Percentiles rank a stretch among this genome's conserved stretches.
phyloP scores from a whole-genome alignment of 805 yeast genomes.

The Wickerhamiella lipophila region DNA sequence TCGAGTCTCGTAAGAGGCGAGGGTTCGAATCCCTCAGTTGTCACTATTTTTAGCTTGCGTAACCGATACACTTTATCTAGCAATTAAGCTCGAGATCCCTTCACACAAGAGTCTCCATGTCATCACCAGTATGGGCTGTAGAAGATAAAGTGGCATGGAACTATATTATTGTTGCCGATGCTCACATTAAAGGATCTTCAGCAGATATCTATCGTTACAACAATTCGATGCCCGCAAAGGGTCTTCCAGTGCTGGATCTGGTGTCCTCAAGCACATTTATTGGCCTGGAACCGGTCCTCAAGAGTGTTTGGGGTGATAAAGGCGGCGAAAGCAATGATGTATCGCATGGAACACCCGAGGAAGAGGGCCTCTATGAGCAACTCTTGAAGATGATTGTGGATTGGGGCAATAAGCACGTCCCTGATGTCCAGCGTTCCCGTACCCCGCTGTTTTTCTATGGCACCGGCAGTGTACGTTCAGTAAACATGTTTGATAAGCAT shows the following conservation, averaged over 20 bases:
- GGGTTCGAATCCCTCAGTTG: slow-evolving; percentile 80
- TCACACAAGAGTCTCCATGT: background rate
- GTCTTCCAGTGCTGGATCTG: slow-evolving; percentile 16
- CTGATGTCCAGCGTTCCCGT: slow-evolving; percentile 44
- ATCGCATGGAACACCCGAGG: slow-evolving; percentile 22
- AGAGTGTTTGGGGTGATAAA: slow-evolving; percentile 29
- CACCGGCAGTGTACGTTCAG: slow-evolving; percentile 54
- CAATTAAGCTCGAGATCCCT: background rate
- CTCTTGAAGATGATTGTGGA: slow-evolving; percentile 30
- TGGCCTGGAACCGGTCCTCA: slow-evolving; percentile 41
- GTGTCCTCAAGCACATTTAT: slow-evolving; percentile 38
- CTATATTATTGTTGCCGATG: slow-evolving; percentile 80
- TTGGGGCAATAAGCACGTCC: slow-evolving; percentile 40
- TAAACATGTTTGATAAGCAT: slow-evolving; percentile 38
- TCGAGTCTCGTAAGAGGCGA: slow-evolving; percentile 66
- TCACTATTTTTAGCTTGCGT: slow-evolving; percentile 34
- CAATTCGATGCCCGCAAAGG: slow-evolving; percentile 10
- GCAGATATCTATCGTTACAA: slow-evolving; percentile 54
- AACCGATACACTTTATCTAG: background rate
- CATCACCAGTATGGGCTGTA: slow-evolving; percentile 14
- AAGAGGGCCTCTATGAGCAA: slow-evolving; percentile 37
- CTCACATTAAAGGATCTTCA: slow-evolving; percentile 88
- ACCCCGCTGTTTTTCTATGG: slow-evolving; percentile 62
- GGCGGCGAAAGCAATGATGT: slow-evolving; percentile 8
- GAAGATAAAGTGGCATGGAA: slow-evolving; percentile 16